Percentiles rank a stretch among this genome's conserved stretches.
phyloP scores from a whole-genome alignment of 129 eudicot species.

The Artemisia tridentata region DNA sequence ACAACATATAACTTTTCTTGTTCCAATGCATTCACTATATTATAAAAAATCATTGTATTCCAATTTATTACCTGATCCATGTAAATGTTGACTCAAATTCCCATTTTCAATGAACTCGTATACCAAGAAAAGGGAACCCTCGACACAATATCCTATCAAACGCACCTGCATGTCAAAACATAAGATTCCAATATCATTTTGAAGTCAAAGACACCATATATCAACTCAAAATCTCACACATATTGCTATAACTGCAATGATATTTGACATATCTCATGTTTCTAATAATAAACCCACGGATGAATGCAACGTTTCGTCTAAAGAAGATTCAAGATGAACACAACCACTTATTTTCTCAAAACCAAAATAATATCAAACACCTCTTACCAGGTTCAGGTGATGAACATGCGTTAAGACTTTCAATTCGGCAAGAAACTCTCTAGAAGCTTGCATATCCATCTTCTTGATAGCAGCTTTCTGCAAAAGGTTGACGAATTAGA shows the following conservation, averaged over 20 bases:
- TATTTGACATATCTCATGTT: too few relatives aligned
- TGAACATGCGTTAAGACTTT: constrained; percentile 92
- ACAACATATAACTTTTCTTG: neutral
- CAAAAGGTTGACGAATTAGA: constrained; percentile 19
- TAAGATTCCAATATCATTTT: constrained; percentile 12
- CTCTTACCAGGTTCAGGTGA: constrained; percentile 90
- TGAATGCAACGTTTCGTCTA: too few relatives aligned
- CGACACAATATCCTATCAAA: constrained; percentile 90
- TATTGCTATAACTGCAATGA: too few relatives aligned
- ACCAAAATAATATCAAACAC: neutral
- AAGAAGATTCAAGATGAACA: too few relatives aligned
- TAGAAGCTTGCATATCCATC: constrained; percentile 97
- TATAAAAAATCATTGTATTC: constrained; percentile 7
- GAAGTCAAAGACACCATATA: too few relatives aligned
- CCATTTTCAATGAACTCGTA: constrained; percentile 90
- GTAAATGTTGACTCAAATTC: constrained; percentile 86
- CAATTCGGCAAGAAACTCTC: constrained; percentile 83
- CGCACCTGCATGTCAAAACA: constrained; percentile 64
- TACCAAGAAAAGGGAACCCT: constrained; percentile 87
- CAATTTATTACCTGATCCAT: constrained; percentile 59
- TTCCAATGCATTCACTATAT: constrained; percentile 4
- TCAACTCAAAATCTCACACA: too few relatives aligned
- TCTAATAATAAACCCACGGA: too few relatives aligned
- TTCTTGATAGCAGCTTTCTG: constrained; percentile 97
- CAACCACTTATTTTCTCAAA: neutral